Conservation (phyloP, 2,329 filamentous ascomycete genomes). For the Colletotrichum liaoningense region DNA sequence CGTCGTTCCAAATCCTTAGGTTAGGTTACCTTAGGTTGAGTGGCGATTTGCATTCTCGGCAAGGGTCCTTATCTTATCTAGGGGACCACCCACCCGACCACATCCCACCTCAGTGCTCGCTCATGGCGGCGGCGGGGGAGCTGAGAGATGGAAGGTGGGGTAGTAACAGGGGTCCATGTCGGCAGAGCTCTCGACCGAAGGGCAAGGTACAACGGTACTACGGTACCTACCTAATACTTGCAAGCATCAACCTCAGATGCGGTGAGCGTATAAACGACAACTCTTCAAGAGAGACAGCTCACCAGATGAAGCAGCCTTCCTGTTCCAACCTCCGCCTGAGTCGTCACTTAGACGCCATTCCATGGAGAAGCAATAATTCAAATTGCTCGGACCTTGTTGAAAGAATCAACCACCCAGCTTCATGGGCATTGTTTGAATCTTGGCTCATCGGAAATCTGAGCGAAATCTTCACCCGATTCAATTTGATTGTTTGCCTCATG, state of each 20-base stretch:
- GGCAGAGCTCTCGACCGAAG: neutral
- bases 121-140: neutral
- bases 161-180: conserved; percentile 6
- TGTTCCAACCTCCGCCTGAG: no score
- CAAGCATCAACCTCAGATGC: neutral
- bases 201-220: neutral
- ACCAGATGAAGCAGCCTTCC: no score
- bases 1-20: neutral
- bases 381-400: no score
- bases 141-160: conserved; percentile 9
- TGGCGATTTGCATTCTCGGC: conserved; percentile 29
- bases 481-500: neutral
- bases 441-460: no score
- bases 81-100: neutral
- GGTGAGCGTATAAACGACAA: neutral
- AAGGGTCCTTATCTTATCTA: conserved; percentile 37
- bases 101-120: no score
- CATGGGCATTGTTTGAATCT: no score
- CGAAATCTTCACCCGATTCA: neutral
- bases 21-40: neutral
- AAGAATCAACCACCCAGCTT: no score
- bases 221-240: neutral
- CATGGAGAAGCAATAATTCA: no score
- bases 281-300: no score
- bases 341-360: no score